Evolutionary conservation across 352 stramenopile genomes (phyloP), one percentile per base, ranked within the genome.

Genomic region (Globisporangium ultimum): DNA sequence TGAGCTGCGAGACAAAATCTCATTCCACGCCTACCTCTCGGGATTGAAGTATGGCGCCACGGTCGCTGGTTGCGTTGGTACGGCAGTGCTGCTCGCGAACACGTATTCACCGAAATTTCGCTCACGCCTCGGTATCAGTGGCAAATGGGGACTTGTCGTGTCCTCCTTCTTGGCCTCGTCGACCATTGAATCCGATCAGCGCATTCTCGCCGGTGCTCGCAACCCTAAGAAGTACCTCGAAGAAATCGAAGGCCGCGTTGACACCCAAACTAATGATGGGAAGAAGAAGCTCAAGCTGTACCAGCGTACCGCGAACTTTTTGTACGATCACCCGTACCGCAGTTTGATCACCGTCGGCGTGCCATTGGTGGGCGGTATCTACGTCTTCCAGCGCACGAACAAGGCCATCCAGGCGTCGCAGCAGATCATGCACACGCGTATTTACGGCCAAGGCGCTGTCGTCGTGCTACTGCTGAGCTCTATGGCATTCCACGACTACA

Each of bases 401-500:
- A 78, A 74, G 59, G 70, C 68, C 45, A 88, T 93, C 65, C 72
- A 76, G 32, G 48, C 60, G 7, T 93, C 84, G 48, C 84, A 93
- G 71, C 79, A 90, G 79, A 86, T 93, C 64, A 93, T 93, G 84
- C 75, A 91, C 70, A 91, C 84, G 46, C 82, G 84, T 54, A 84
- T 93, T 50, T 93, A 93, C 69, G 82, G 84, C 53, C 84, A 93
- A 48, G 77, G 64, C 11, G 66, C 80, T 0, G 77, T 89, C 0
- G 80, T 93, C 2, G 67, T 88, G 18, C 38, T 93, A 56, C 68
- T 93, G 55, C 66, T 93, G 20, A 70, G 74, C 65, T 86, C 84
- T 46, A 93, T 93, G 82, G 80, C 73, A 13, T 91, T 93, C 70
- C 80, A 93, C 50, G 84, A 93, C 61, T 93, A 82, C 63, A 93